Evolutionary conservation across 768 basidiomycete species (phyloP), one percentile per base, ranked within the genome.

Genomic region (Trametopsis cervina): DNA sequence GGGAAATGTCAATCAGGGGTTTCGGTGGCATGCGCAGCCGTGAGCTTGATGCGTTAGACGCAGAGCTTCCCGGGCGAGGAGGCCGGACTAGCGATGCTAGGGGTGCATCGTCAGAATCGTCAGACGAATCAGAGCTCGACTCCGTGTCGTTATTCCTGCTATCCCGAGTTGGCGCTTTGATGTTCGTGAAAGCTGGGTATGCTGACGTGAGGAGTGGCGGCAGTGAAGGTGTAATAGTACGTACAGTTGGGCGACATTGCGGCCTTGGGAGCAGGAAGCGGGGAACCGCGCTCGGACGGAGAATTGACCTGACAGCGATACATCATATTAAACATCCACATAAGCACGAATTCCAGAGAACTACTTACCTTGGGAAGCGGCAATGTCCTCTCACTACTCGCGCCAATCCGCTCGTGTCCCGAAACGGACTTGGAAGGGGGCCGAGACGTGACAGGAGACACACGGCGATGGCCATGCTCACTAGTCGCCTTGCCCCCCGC

Each of bases 41-140:
- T 21, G 63, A 65, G 20, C 24, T 42, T 43, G 64, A 61, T 4
- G 54, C 52, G 9, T 60, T 60, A 21, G 74, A 74, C 10, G 67
- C 60, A 2, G 82, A 72, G 53, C 81, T 85, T 15, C 82, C 84
- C 13, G 86, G 85, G 27, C 87, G 73, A 41, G 70, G 74, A 10
- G 86, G 85, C 0, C 70, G 69, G 5, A 85, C 66, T 27, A 87
- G 69, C 1, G 67, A 71, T 0, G 83, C 80, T 27, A 90, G 70
- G 11, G 86, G 87, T 1, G 79, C 75, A 54, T 81, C 70, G 49
- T 84, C 67, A n/a, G 71, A 71, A 44, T 77, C 79, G 21, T 49
- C 51, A 24, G 73, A 70, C n/a, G 48, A 47, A 49, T 72, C 60
- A 6, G 63, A 62, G 10, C 63, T 60, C 17, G 64, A 60, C 18